Conservation (phyloP, 2,329 filamentous ascomycete species). For the Curvularia sp. region DNA sequence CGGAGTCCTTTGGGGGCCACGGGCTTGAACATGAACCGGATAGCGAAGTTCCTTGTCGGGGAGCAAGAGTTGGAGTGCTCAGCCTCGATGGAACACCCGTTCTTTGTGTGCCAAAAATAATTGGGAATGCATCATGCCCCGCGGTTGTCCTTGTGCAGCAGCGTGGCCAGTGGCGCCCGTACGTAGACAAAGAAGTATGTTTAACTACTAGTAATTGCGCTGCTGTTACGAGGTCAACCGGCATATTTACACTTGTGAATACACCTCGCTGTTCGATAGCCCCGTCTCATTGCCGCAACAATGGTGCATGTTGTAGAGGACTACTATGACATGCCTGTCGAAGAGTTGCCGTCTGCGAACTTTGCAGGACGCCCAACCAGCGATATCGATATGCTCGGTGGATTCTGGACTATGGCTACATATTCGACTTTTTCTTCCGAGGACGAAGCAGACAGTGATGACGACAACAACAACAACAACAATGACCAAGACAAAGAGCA, state of each 20-base stretch:
- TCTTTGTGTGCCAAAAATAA: slow-evolving; percentile 16
- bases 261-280: background rate
- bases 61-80: slow-evolving; percentile 1
- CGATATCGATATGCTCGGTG: slow-evolving; percentile 35
- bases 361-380: slow-evolving; percentile 34
- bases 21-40: background rate
- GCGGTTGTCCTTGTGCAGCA: slow-evolving; percentile 9
- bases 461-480: background rate
- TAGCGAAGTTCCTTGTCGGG: background rate
- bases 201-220: slow-evolving; percentile 1
- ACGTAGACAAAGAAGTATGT: slow-evolving; percentile 10
- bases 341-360: slow-evolving; percentile 33
- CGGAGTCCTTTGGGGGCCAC: background rate
- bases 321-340: slow-evolving; percentile 34
- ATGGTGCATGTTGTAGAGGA: slow-evolving; percentile 25
- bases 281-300: background rate
- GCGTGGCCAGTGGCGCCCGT: slow-evolving; percentile 5
- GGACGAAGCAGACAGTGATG: slow-evolving; percentile 21
- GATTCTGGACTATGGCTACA: slow-evolving; percentile 19
- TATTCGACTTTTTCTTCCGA: slow-evolving; percentile 17
- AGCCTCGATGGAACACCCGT: slow-evolving; percentile 4
- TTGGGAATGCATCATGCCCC: background rate
- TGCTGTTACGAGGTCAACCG: background rate
- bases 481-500: slow-evolving; percentile 17
- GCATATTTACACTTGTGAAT: background rate